These are phyloP conservation scores for Solanum clarkiae DNA, from an alignment of 257 asterid genomes.

Conservation along the genomic window DNA sequence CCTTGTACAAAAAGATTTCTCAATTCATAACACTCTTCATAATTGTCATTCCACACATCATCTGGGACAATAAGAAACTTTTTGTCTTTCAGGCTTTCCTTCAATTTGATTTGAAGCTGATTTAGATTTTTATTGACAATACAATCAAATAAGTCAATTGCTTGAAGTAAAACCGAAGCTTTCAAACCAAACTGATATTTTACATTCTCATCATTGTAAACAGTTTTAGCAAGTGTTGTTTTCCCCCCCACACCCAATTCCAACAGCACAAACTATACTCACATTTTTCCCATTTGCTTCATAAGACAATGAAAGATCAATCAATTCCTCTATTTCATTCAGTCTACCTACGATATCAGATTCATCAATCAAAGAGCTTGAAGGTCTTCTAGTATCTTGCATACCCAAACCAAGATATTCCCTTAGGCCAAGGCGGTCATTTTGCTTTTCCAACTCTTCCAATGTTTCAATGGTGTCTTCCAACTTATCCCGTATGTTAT, in stretches of 20 bases:
- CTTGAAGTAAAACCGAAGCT: constrained; percentile 23
- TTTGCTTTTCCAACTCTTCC: neutral
- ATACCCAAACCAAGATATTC: neutral
- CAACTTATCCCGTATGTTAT: neutral
- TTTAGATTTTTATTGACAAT: too few relatives aligned
- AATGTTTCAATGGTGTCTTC: neutral
- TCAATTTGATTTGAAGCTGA: too few relatives aligned
- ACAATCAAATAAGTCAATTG: too few relatives aligned
- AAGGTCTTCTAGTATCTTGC: neutral
- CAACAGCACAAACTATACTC: too few relatives aligned
- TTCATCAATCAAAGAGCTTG: constrained; percentile 4
- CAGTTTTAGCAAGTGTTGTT: constrained; percentile 47
- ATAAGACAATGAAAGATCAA: neutral
- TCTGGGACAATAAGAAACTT: too few relatives aligned
- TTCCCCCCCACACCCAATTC: constrained; percentile 20
- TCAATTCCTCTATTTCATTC: too few relatives aligned
- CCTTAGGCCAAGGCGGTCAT: neutral
- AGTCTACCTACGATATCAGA: too few relatives aligned
- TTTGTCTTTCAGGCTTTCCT: too few relatives aligned
- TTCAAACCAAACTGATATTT: constrained; percentile 18
- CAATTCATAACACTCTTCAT: too few relatives aligned
- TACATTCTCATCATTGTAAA: constrained; percentile 26
- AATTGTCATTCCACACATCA: too few relatives aligned
- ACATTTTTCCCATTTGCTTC: neutral
- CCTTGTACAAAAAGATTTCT: too few relatives aligned